These are phyloP conservation scores for Psilocybe cubensis DNA, from an alignment of 768 basidiomycete species.

Conservation along the genomic window DNA sequence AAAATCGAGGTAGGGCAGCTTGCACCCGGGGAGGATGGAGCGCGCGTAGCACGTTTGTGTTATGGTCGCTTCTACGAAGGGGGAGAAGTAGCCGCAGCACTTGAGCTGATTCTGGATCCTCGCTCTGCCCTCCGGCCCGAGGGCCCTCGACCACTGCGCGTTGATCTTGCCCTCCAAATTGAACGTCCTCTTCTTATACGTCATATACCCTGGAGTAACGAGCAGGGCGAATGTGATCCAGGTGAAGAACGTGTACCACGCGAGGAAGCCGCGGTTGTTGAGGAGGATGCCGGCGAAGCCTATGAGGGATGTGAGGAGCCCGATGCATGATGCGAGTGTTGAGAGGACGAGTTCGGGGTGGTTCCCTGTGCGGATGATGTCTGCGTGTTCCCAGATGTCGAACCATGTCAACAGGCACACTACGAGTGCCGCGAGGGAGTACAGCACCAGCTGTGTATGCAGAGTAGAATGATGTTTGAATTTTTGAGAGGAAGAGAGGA, in stretches of 20 bases:
- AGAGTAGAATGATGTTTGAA: background rate
- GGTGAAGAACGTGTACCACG: constrained; percentile 72
- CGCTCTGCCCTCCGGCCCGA: constrained; percentile 60
- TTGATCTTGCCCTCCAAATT: constrained; percentile 79
- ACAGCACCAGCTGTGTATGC: constrained; percentile 47
- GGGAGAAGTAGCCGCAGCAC: constrained; percentile 81
- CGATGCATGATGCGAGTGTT: constrained; percentile 62
- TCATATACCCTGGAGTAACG: constrained; percentile 76
- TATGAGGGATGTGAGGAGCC: constrained; percentile 65
- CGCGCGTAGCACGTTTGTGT: constrained; percentile 75
- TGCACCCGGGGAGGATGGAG: constrained; percentile 73
- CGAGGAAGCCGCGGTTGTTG: constrained; percentile 85
- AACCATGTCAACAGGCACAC: constrained; percentile 77
- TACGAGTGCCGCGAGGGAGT: constrained; percentile 62
- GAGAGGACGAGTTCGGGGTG: constrained; percentile 66
- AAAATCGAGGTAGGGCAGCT: constrained; percentile 58
- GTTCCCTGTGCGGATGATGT: constrained; percentile 75
- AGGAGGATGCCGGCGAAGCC: constrained; percentile 84
- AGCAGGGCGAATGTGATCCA: constrained; percentile 78
- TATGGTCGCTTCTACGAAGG: constrained; percentile 78
- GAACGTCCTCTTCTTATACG: constrained; percentile 62
- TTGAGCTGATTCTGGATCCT: constrained; percentile 71
- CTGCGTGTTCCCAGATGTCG: constrained; percentile 67
- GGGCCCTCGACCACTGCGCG: constrained; percentile 64
- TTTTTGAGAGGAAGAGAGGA: background rate